Percentiles rank a stretch among this genome's conserved stretches.
These are phyloP conservation scores for Kodamaea fukazawae DNA, from an alignment of 805 yeast genomes.

Conservation along the genomic window DNA sequence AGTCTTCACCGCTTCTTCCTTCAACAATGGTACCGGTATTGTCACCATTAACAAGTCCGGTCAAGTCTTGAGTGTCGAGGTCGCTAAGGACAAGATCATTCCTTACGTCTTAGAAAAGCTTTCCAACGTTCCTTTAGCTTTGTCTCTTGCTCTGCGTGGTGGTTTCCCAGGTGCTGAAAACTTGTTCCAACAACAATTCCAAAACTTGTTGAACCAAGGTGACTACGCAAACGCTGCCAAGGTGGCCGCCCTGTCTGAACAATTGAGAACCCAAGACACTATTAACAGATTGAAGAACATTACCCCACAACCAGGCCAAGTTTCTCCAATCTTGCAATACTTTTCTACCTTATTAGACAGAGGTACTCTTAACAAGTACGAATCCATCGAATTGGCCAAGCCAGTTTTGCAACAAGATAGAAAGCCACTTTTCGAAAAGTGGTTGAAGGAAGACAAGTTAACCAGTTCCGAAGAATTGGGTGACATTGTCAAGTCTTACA, in stretches of 20 bases:
- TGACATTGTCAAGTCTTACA: conserved; percentile 84
- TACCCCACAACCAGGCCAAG: conserved; percentile 91
- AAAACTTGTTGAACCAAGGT: conserved; percentile 75
- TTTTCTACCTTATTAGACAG: conserved; percentile 87
- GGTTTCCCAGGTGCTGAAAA: conserved; percentile 97
- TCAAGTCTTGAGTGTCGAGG: conserved; percentile 89
- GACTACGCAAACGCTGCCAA: conserved; percentile 92
- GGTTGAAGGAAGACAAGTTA: conserved; percentile 93
- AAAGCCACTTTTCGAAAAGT: conserved; percentile 89
- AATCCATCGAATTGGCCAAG: conserved; percentile 89
- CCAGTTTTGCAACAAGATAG: conserved; percentile 96
- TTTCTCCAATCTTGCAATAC: conserved; percentile 91
- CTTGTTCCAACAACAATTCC: conserved; percentile 87
- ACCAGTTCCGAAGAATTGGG: conserved; percentile 97
- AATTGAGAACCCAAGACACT: conserved; percentile 90
- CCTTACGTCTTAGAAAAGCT: conserved; percentile 87
- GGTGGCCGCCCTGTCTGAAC: conserved; percentile 92
- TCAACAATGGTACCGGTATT: conserved; percentile 74
- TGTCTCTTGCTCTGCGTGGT: conserved; percentile 89
- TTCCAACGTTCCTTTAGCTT: conserved; percentile 82
- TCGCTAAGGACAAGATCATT: conserved; percentile 77
- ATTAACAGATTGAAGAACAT: conserved; percentile 87
- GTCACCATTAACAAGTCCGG: conserved; percentile 93
- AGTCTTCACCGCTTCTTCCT: conserved; percentile 82
- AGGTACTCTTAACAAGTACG: conserved; percentile 90